Base-by-base conservation (phyloP, 2,329 filamentous ascomycete genomes). In the Stagonosporopsis chrysanthemi region DNA sequence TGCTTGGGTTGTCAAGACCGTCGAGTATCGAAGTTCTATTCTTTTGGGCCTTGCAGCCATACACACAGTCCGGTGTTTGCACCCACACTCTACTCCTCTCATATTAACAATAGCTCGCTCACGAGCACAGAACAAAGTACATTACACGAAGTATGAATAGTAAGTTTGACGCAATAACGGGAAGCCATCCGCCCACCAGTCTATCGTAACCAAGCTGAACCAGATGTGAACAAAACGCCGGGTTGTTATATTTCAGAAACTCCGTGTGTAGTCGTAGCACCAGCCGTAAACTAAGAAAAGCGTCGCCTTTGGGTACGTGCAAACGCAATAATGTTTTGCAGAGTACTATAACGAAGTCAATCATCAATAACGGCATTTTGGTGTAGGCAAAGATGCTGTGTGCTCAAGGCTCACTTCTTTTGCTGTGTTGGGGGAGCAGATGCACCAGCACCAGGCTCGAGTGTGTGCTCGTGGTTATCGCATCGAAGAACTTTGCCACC, bases 391-490 rank as follows among this genome's bases (percentile, higher is more conserved):
- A 42, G 45, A 46, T 41, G 11, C 22, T 50, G 26, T 53, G 40
- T 29, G 33, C 44, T 36, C 28, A 15, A 44, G 48, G 54, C 48
- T 73, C 68, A 74, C 64, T 74, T 73, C 70, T 75, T 72, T 52
- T 71, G 70, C 52, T 73, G 71, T 9, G 71, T 71, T 22, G 62
- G 65, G 6, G 74, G 66, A 17, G 71, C 67, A 15, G 73, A 74
- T 19, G 57, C 65, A 24, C 72, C 72, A 15, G 72, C 68, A 19
- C 78, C 78, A 33, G 91, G 91, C 75, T 96, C 92, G 35, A 98
- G 82, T 12, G 93, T 88, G 73, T 99, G 95, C 1, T 84, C 87
- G 75, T 99, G 95, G 47, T 90, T 89, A 9, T 87, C 83, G 2
- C 90, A 90, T 44, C 84, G 87, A 57, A 91, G 81, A 15, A 97